Percentiles rank a stretch among this genome's conserved stretches.
Evolutionary conservation across 345 rosid species (phyloP).

Genomic region (Gossypium bickii): DNA sequence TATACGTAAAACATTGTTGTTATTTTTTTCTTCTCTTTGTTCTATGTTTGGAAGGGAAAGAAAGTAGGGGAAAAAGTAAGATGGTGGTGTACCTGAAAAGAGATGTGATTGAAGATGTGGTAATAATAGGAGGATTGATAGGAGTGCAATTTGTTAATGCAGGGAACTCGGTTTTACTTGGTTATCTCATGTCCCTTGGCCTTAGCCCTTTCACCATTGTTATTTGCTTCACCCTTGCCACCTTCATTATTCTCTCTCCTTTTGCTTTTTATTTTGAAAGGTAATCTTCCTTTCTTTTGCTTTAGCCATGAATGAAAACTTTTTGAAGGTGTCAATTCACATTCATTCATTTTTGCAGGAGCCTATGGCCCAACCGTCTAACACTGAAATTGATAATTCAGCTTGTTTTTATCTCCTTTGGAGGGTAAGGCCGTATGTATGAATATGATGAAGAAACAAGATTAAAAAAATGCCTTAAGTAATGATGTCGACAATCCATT

Average conservation of each 20-base stretch:
- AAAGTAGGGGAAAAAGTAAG: conserved; percentile 9
- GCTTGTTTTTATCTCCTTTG: conserved; percentile 64
- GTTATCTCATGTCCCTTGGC: conserved; percentile 77
- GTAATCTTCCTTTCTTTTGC: conserved; percentile 20
- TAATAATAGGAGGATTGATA: conserved; percentile 54
- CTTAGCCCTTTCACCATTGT: conserved; percentile 60
- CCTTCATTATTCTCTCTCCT: conserved; percentile 71
- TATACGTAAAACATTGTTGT: not conserved
- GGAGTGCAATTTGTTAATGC: conserved; percentile 66
- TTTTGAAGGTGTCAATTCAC: not conserved
- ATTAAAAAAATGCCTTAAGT: not conserved
- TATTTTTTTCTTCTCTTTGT: not conserved
- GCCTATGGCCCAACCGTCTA: conserved; percentile 60
- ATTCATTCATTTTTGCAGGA: conserved; percentile 40
- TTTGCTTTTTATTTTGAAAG: conserved; percentile 71
- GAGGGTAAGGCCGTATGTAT: conserved; percentile 48
- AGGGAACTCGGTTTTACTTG: conserved; percentile 53
- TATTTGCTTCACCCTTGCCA: conserved; percentile 57
- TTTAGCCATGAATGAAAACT: not conserved
- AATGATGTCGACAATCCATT: not conserved
- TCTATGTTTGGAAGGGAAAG: not conserved
- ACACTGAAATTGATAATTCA: conserved; percentile 51
- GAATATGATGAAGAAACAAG: not conserved
- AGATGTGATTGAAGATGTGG: conserved; percentile 50
- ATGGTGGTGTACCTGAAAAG: conserved; percentile 28